These are phyloP conservation scores for Leccinum fallax DNA, from an alignment of 1,284 basidiomycete species.

Conservation along the genomic window DNA sequence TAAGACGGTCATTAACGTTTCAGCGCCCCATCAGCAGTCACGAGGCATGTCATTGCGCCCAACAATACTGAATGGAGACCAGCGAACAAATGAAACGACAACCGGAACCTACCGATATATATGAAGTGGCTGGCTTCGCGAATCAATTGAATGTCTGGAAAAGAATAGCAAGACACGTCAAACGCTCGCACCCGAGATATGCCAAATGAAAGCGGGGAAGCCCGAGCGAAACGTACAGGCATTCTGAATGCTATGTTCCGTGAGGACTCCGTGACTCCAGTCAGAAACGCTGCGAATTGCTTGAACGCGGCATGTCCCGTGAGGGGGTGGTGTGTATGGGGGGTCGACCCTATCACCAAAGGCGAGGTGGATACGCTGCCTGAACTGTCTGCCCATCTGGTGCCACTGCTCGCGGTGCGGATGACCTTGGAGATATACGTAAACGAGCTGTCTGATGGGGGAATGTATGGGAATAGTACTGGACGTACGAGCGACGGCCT, in stretches of 20 bases:
- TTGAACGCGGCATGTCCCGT: conserved; percentile 68
- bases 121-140: conserved; percentile 84
- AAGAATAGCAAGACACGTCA: background rate
- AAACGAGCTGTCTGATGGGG: background rate
- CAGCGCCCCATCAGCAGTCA: conserved; percentile 9
- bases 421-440: conserved; percentile 47
- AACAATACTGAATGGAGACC: conserved; percentile 6
- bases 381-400: conserved; percentile 59
- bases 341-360: conserved; percentile 38
- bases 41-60: conserved; percentile 12
- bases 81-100: background rate
- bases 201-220: background rate
- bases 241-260: conserved; percentile 84
- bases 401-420: conserved; percentile 70
- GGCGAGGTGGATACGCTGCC: conserved; percentile 54
- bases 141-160: conserved; percentile 78
- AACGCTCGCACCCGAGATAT: conserved; percentile 7
- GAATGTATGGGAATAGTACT: conserved; percentile 2
- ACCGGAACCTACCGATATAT: conserved; percentile 72
- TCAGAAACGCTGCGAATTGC: conserved; percentile 83
- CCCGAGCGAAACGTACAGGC: conserved; percentile 61
- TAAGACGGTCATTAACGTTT: background rate
- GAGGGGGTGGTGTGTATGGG: conserved; percentile 45
- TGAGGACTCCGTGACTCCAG: conserved; percentile 90
- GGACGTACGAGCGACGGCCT: conserved; percentile 59